A percentile compares a stretch with the other conserved stretches of the same genome.
These are phyloP conservation scores for Pleurotus tuber-regium DNA, from an alignment of 768 basidiomycete genomes.

Conservation along the genomic window DNA sequence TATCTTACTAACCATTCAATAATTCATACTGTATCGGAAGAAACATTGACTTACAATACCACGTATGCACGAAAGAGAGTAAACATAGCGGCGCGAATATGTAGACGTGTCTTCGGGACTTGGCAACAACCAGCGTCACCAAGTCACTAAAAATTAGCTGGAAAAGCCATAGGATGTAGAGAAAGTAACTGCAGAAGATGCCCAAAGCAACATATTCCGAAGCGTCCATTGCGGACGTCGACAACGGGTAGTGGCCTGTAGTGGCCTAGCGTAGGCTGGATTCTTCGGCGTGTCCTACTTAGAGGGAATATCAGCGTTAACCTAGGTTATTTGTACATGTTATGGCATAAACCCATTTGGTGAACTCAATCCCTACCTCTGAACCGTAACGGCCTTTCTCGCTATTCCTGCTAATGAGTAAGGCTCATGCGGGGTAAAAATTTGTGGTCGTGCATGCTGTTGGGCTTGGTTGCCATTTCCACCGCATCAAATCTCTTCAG, in stretches of 20 bases:
- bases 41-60: constrained; percentile 42
- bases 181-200: constrained; percentile 12
- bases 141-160: constrained; percentile 11
- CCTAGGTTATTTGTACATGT: too few relatives aligned
- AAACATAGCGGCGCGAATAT: constrained; percentile 32
- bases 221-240: constrained; percentile 3
- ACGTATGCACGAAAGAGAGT: constrained; percentile 41
- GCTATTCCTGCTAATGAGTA: too few relatives aligned
- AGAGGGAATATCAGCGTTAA: too few relatives aligned
- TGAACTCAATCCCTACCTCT: too few relatives aligned
- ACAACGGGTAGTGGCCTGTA: too few relatives aligned
- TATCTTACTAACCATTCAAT: constrained; percentile 28
- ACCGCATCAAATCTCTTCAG: constrained; percentile 66
- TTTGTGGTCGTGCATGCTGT: constrained; percentile 67
- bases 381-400: too few relatives aligned
- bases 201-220: constrained; percentile 5
- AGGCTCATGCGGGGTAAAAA: constrained; percentile 47
- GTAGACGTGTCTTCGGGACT: background rate
- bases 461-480: constrained; percentile 69
- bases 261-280: too few relatives aligned
- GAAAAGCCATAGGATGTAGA: constrained; percentile 10
- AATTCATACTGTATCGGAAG: background rate
- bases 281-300: too few relatives aligned
- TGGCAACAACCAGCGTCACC: background rate
- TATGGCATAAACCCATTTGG: too few relatives aligned